A percentile compares a stretch with the other conserved stretches of the same genome.
Evolutionary conservation across 331 rosid species (phyloP).

Genomic region (Spiraea crenata): DNA sequence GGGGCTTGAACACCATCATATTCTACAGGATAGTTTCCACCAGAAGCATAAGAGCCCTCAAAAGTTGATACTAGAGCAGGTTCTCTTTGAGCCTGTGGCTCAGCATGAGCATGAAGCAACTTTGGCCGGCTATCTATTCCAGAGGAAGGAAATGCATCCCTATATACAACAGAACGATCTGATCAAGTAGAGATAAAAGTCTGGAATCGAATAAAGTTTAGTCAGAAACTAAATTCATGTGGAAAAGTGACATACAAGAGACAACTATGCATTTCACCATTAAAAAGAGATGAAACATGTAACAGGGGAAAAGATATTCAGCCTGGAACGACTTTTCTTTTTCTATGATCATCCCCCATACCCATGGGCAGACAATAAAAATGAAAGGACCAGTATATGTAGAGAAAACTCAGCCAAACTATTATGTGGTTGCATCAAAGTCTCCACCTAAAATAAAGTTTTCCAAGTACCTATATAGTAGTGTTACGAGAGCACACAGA

Average conservation of each 20-base stretch:
- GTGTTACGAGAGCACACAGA: constrained; percentile 6
- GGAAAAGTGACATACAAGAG: constrained; percentile 13
- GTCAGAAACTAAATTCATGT: constrained; percentile 16
- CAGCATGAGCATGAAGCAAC: constrained; percentile 23
- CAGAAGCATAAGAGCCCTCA: constrained; percentile 34
- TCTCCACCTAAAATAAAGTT: constrained; percentile 12
- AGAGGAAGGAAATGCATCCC: constrained; percentile 40
- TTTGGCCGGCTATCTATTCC: constrained; percentile 33
- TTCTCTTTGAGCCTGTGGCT: constrained; percentile 29
- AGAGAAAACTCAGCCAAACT: not conserved
- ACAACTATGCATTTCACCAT: constrained; percentile 10
- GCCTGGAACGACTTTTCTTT: not conserved
- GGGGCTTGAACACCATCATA: constrained; percentile 38
- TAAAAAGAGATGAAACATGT: not conserved
- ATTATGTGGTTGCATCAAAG: not conserved
- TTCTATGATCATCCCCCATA: not conserved
- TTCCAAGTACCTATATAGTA: constrained; percentile 19
- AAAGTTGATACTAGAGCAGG: constrained; percentile 37
- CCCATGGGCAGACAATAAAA: not conserved
- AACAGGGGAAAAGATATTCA: not conserved
- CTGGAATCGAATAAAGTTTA: constrained; percentile 13
- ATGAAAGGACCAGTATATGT: not conserved
- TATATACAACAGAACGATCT: constrained; percentile 31
- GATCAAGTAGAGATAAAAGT: constrained; percentile 19
- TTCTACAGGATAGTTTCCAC: constrained; percentile 31